Evolutionary conservation across 2,329 filamentous ascomycete species (phyloP).

Genomic region (Fonsecaea pedrosoi): DNA sequence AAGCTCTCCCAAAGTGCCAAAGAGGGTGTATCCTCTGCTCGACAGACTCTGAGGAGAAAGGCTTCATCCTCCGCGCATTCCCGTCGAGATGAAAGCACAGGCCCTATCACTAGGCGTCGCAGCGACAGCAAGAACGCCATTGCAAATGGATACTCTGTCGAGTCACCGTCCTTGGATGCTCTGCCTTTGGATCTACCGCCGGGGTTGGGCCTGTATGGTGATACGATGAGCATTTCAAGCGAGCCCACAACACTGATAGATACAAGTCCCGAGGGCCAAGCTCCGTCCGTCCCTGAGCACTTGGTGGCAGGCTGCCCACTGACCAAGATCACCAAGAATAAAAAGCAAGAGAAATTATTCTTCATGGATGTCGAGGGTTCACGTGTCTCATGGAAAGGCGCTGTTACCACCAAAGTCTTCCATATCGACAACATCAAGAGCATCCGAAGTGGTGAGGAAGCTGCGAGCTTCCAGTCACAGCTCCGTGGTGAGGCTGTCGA

Average conservation of each 20-base stretch:
- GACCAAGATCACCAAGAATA: conserved; percentile 85
- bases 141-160: conserved; percentile 37
- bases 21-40: conserved; percentile 55
- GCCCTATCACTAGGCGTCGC: conserved; percentile 83
- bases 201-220: conserved; percentile 44
- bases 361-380: conserved; percentile 82
- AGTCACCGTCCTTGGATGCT: conserved; percentile 30
- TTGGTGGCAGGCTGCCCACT: conserved; percentile 80
- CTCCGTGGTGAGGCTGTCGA: conserved; percentile 71
- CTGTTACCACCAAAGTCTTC: conserved; percentile 79
- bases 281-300: conserved; percentile 76
- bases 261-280: conserved; percentile 49
- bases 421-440: conserved; percentile 96
- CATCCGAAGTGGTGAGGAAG: conserved; percentile 81
- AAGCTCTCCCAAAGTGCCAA: conserved; percentile 79
- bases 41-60: conserved; percentile 70
- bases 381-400: conserved; percentile 86
- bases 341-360: conserved; percentile 73
- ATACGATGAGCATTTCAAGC: conserved; percentile 49
- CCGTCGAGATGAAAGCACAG: conserved; percentile 84
- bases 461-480: conserved; percentile 87
- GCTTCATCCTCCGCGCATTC: conserved; percentile 78
- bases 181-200: conserved; percentile 28
- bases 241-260: conserved; percentile 46
- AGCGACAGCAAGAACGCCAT: conserved; percentile 85